Conservation (phyloP, 805 yeast species). For the Myxozyma sirexii region DNA sequence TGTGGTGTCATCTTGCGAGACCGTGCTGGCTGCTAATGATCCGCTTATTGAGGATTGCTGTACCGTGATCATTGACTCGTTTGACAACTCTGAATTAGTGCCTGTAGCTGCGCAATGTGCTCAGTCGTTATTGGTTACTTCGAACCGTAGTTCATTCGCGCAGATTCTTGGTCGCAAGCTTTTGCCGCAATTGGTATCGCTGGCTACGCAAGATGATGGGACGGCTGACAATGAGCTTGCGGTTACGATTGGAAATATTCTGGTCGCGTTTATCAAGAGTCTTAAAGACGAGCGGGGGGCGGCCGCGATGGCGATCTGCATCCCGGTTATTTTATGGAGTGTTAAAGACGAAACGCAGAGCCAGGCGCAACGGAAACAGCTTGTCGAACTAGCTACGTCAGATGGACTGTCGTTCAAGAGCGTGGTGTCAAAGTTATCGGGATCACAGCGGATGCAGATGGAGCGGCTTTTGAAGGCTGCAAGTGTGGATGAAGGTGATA, state of each 20-base stretch:
- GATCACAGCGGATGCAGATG: constrained; percentile 35
- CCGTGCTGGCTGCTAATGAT: constrained; percentile 41
- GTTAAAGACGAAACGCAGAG: constrained; percentile 13
- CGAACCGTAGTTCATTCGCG: constrained; percentile 42
- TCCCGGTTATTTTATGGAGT: constrained; percentile 34
- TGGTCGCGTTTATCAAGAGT: constrained; percentile 51
- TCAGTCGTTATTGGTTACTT: constrained; percentile 54
- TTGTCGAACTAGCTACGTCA: constrained; percentile 40
- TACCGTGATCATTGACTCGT: constrained; percentile 43
- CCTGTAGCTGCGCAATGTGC: constrained; percentile 62
- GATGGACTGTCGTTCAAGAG: constrained; percentile 42
- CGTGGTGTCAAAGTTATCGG: constrained; percentile 52
- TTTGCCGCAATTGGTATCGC: constrained; percentile 50
- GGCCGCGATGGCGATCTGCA: constrained; percentile 41
- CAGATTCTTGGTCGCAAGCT: constrained; percentile 49
- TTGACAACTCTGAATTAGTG: constrained; percentile 45
- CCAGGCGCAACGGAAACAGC: constrained; percentile 28
- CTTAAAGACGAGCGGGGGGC: constrained; percentile 41
- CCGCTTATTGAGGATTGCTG: constrained; percentile 46
- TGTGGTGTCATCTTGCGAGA: constrained; percentile 49
- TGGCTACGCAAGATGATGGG: constrained; percentile 37
- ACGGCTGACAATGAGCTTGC: constrained; percentile 37
- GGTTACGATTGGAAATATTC: constrained; percentile 50
- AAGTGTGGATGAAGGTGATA: neutral
- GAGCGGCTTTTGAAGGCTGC: constrained; percentile 32